Conservation (phyloP, 2,329 filamentous ascomycete genomes). For the Scedosporium aurantiacum region DNA sequence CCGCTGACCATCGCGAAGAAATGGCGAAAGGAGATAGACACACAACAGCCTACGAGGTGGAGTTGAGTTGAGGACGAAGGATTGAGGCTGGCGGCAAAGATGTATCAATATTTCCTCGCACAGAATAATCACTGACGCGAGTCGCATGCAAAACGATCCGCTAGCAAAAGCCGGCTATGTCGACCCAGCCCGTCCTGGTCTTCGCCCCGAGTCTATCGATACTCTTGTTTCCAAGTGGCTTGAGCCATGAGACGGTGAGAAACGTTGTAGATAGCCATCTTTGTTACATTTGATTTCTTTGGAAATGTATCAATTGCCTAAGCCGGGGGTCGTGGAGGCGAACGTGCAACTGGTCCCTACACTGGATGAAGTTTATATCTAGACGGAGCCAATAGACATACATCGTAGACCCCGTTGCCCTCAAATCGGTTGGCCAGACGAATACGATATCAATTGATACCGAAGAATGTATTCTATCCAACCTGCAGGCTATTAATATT, state of each 20-base stretch:
- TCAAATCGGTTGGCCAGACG: too few relatives aligned
- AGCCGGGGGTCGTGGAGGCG: too few relatives aligned
- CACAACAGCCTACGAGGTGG: not conserved
- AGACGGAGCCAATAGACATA: too few relatives aligned
- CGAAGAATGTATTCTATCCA: not conserved
- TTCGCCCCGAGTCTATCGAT: not conserved
- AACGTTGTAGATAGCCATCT: not conserved
- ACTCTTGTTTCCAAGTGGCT: conserved; percentile 10
- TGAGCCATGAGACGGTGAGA: not conserved
- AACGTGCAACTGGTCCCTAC: too few relatives aligned
- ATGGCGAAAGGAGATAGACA: not conserved
- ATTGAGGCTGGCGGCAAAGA: not conserved
- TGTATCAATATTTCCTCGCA: not conserved
- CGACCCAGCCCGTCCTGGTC: not conserved
- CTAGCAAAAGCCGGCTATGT: conserved; percentile 5
- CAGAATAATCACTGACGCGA: not conserved
- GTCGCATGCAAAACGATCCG: conserved; percentile 1
- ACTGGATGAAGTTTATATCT: too few relatives aligned
- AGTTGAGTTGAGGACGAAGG: not conserved
- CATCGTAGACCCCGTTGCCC: too few relatives aligned
- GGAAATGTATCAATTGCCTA: too few relatives aligned
- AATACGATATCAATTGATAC: too few relatives aligned
- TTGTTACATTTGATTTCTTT: too few relatives aligned
- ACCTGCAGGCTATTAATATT: not conserved
- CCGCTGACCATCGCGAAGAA: not conserved